Evolutionary conservation across 2,329 filamentous ascomycete species (phyloP).

Genomic region (Fusarium sp.): DNA sequence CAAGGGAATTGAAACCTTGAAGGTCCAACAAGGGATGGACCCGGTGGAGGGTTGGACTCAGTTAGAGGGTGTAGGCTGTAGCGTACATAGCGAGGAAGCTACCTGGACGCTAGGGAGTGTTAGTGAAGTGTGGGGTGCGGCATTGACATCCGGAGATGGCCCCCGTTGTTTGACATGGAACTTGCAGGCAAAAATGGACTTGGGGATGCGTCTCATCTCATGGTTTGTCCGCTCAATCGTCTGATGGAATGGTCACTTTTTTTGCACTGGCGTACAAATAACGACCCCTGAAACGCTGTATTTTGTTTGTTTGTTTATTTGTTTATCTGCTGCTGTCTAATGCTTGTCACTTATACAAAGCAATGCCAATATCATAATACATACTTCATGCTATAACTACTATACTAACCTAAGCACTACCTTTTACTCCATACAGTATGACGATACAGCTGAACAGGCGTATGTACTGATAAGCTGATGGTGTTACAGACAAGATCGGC

Average conservation of each 20-base stretch:
- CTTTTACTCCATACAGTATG: not conserved
- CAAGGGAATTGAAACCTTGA: slow-evolving; percentile 28
- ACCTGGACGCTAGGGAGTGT: not conserved
- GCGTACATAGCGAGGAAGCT: not conserved
- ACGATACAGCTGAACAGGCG: not conserved
- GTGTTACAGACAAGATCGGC: slow-evolving; percentile 14
- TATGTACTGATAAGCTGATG: slow-evolving; percentile 2
- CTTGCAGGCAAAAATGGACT: not conserved
- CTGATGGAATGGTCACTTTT: slow-evolving; percentile 23
- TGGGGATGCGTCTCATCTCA: slow-evolving; percentile 17
- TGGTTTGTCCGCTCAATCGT: slow-evolving; percentile 21
- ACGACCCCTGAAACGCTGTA: not conserved
- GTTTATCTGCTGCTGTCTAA: slow-evolving; percentile 4
- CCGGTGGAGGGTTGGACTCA: not conserved
- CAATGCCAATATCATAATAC: not conserved
- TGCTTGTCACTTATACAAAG: not conserved
- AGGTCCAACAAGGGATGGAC: not conserved
- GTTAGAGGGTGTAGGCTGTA: not conserved
- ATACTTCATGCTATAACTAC: not conserved
- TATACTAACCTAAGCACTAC: not conserved
- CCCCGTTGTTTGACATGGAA: slow-evolving; percentile 20
- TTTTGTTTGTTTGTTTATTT: not conserved
- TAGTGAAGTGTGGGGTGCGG: slow-evolving; percentile 32
- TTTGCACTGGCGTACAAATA: not conserved
- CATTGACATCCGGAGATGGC: slow-evolving; percentile 35